Conservation (phyloP, 2,329 filamentous ascomycete species). For the Clarireedia monteithiana region DNA sequence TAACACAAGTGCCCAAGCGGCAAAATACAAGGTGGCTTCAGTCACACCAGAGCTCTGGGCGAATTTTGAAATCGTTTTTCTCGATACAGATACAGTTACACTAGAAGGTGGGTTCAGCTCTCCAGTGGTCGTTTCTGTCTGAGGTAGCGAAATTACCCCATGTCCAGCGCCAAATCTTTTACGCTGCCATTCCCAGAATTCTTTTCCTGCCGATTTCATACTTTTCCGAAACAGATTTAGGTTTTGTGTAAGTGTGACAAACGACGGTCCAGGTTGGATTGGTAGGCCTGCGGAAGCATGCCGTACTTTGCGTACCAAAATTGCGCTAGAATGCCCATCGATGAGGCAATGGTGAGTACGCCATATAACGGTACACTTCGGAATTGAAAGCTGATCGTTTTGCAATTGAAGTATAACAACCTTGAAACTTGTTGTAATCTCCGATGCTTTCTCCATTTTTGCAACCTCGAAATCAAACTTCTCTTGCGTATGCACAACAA, state of each 20-base stretch:
- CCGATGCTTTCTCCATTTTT: background rate
- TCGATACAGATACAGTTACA: background rate
- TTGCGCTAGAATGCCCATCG: conserved; percentile 26
- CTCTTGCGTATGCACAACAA: background rate
- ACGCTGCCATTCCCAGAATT: conserved; percentile 3
- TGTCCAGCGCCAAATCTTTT: background rate
- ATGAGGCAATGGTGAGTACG: conserved; percentile 29
- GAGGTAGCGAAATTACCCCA: background rate
- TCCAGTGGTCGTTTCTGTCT: background rate
- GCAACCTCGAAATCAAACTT: background rate
- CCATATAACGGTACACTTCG: conserved; percentile 25
- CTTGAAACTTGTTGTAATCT: background rate
- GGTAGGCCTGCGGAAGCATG: background rate
- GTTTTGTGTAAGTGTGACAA: background rate
- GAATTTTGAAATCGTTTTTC: background rate
- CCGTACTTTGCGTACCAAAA: conserved; percentile 7
- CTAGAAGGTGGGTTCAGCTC: background rate
- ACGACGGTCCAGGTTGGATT: background rate
- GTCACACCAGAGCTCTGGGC: conserved; percentile 1
- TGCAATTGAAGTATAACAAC: background rate
- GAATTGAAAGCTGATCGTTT: background rate
- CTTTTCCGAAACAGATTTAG: background rate
- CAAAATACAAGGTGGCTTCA: conserved; percentile 20
- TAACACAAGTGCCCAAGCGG: conserved; percentile 33
- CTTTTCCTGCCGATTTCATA: background rate